These are phyloP conservation scores for Apocynum venetum DNA, from an alignment of 257 asterid genomes.

Conservation along the genomic window DNA sequence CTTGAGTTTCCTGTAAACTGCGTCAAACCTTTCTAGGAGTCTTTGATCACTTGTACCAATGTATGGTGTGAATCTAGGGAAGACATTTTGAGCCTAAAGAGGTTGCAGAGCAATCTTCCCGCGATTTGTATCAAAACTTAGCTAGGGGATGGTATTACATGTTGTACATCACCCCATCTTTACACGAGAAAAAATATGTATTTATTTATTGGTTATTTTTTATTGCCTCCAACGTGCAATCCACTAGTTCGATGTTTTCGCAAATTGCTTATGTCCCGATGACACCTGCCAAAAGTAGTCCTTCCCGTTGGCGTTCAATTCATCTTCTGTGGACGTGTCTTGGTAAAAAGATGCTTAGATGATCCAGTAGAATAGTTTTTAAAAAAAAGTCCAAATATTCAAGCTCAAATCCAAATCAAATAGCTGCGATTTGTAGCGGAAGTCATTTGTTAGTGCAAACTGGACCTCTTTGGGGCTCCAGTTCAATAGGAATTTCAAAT, in stretches of 20 bases:
- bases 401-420: too few species aligned
- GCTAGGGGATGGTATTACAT: not conserved
- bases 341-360: too few species aligned
- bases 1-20: constrained; percentile 27
- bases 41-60: not conserved
- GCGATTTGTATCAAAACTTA: constrained; percentile 9
- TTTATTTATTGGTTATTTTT: not conserved
- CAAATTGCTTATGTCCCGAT: too few species aligned
- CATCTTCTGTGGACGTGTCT: too few species aligned
- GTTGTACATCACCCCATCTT: not conserved
- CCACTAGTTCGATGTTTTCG: not conserved
- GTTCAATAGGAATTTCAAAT: not conserved
- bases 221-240: not conserved
- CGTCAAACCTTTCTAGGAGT: not conserved
- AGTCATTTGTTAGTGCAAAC: too few species aligned
- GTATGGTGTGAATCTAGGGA: not conserved
- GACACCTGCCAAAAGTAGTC: not conserved
- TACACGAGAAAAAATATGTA: not conserved
- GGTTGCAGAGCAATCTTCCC: constrained; percentile 12
- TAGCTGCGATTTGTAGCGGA: too few species aligned
- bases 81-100: not conserved
- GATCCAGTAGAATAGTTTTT: too few species aligned
- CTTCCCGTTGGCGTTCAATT: too few species aligned
- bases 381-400: too few species aligned
- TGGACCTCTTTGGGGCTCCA: not conserved